Base-by-base conservation (phyloP, 495 filamentous ascomycete species). In the Evansstolkia leycettana region DNA sequence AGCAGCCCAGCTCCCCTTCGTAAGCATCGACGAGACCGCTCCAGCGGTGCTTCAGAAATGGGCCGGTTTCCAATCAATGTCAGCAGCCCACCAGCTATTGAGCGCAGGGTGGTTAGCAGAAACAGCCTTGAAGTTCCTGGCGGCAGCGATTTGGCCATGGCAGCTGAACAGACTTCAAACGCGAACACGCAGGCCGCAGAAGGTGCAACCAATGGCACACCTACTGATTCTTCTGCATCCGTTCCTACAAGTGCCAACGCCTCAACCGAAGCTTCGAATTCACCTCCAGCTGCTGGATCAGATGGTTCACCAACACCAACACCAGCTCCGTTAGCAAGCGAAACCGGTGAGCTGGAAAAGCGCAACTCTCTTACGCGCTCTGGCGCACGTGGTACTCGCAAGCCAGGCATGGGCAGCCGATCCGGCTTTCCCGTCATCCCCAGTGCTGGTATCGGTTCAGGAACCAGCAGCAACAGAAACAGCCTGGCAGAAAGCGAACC, bases 21-120 rank as follows among this genome's bases (percentile, higher is more conserved):
- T 28, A 50, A 62, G 32, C 71, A 79, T 44, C 75, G 83, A 35
- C 74, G 89, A 43, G 89, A 94, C 40, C 76, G 80, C 44, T 85
- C 80, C 48, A 82, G 75, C 35, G 86, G 88, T 37, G 76, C 82
- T 7, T 73, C 28, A 4, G 28, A 29, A 76, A 55, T 86, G 69
- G 28, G 70, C 13, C 56, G 90, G 13, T 98, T 98, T 67, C 90
- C 90, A 7, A 80, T 98, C 43, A 62, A 65, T 35, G 69, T 75
- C 28, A 57, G 66, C 12, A 80, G 80, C 27, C 78, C 78, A 25
- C 65, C 76, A 13, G 70, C 73, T 19, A 54, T 65, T 12, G 60
- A 64, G 64, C 69, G 45, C 51, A 35, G 64, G 59, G 36, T 64
- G 67, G 31, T 37, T 35, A 42, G 55, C 38, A 51, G 73, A 31